Evolutionary conservation across 768 basidiomycete genomes (phyloP), one percentile per base, ranked within the genome.

Genomic region (Cantharellus anzutake): DNA sequence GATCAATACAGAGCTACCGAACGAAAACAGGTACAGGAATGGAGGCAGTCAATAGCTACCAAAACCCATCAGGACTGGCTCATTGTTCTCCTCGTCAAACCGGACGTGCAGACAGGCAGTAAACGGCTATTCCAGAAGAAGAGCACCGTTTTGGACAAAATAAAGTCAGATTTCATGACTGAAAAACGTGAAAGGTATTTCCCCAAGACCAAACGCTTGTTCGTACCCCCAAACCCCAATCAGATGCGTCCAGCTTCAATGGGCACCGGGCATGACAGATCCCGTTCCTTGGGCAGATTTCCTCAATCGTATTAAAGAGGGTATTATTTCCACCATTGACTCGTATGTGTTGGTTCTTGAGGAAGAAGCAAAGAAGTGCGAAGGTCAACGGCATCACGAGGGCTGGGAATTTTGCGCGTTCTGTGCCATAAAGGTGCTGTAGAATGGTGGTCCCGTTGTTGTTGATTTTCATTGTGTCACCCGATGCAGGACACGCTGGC

Each of bases 371-470:
- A 83, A 78, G 65, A 80, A 89, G 42, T 89, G 87, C 0, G 94
- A 99, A 67, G 77, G 80, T 55, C 89, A 97, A 70, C 78, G 88
- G 59, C 78, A 84, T 65, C 86, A 92, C 80, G 90, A 91, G 1
- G 94, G 96, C 4, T 99, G 96, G 96, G 96, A 96, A 67, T 99
- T 96, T 68, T 93, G 92, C 69, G 92, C 86, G 0, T 98, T 93
- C 73, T 97, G 97, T 70, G 81, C 92, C 57, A 74, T 93, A 42
- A 99, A 98, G 81, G 94, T 90, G 59, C 56, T 55, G 7, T 37
- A 55, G 7, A 14, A 11, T 11, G 52, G 7, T 11, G 44, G 29
- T 48, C 11, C 44, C 29, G 20, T 29, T 29, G 20, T 29, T 29
- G 20, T 29, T 29, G 20, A 29, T 48, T 48, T 42, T 53, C 3